phyloP scores from a whole-genome alignment of 2,329 filamentous ascomycete species.

The Fonsecaea pugnacius region DNA sequence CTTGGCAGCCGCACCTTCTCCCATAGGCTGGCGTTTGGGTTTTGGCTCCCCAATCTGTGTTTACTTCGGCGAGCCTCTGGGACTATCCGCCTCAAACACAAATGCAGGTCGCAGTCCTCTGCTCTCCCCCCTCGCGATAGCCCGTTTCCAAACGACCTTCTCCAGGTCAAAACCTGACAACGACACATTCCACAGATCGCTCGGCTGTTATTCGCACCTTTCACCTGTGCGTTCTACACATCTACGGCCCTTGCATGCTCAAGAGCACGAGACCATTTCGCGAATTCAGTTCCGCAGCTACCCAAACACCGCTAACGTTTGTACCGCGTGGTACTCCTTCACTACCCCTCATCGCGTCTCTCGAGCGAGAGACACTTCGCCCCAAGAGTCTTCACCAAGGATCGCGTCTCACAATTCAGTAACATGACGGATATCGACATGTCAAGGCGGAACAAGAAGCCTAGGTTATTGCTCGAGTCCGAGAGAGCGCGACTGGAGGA shows the following conservation, averaged over 20 bases:
- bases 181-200: neutral
- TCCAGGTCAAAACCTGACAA: neutral
- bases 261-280: slow-evolving; percentile 28
- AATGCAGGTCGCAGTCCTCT: slow-evolving; percentile 1
- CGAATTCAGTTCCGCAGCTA: neutral
- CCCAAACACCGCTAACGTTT: neutral
- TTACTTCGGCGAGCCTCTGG: slow-evolving; percentile 14
- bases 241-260: neutral
- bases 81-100: slow-evolving; percentile 14
- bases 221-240: neutral
- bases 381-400: neutral
- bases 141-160: neutral
- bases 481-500: slow-evolving; percentile 87
- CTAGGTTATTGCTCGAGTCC: slow-evolving; percentile 75
- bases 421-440: slow-evolving; percentile 68
- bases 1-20: slow-evolving; percentile 10
- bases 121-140: neutral
- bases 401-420: slow-evolving; percentile 3
- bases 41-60: slow-evolving; percentile 10
- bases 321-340: neutral
- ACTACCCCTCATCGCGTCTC: neutral
- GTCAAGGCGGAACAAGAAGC: slow-evolving; percentile 82
- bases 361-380: neutral
- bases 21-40: slow-evolving; percentile 9
- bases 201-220: neutral